Base-by-base conservation (phyloP, 768 basidiomycete genomes). In the Punctularia strigosozonata region DNA sequence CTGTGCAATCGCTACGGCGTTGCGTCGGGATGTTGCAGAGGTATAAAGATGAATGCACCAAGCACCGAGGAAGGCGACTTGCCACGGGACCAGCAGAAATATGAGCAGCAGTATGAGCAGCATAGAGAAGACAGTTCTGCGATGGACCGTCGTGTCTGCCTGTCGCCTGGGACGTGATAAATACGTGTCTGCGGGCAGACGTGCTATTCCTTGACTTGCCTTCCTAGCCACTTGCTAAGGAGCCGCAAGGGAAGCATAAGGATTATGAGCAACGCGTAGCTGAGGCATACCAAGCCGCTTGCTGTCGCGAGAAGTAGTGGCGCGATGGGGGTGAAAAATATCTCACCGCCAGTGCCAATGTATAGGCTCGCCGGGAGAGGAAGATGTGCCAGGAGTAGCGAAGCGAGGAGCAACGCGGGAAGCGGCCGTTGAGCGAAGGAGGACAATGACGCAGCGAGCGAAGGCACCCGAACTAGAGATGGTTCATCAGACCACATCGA, bases 21-120 rank as follows among this genome's bases (percentile, higher is more conserved):
- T 17, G 32, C 38, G 13, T 38, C 41, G 25, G 35, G 45, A 3
- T 34, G 4, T 4, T 20, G 25, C 19, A 41, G 39, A 2, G 36
- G 43, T 13, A 48, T 73, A 62, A 32, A 87, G 60, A 43, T 89
- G 87, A 37, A 83, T 74, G n/a, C 79, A 43, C 77, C 86, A 87
- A 46, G 78, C 78, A 15, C 85, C 79, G 18, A 94, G 67, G 58
- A 83, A 91, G 4, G 83, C 89, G 7, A 92, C 83, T 58, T 95
- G 91, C 76, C 87, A 89, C 0, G 91, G 91, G n/a, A 92, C 65
- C 38, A 90, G 60, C 26, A 85, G 46, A 42, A 80, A 71, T 26
- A 91, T 77, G n/a, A 80, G 59, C 13, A 70, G 45, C 37, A 80
- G 66, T 24, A 91, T 68, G 15, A 80, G 36, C 5, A 53, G 46